These are phyloP conservation scores for Neopestalotiopsis sp. DNA, from an alignment of 2,329 filamentous ascomycete species.

Conservation along the genomic window DNA sequence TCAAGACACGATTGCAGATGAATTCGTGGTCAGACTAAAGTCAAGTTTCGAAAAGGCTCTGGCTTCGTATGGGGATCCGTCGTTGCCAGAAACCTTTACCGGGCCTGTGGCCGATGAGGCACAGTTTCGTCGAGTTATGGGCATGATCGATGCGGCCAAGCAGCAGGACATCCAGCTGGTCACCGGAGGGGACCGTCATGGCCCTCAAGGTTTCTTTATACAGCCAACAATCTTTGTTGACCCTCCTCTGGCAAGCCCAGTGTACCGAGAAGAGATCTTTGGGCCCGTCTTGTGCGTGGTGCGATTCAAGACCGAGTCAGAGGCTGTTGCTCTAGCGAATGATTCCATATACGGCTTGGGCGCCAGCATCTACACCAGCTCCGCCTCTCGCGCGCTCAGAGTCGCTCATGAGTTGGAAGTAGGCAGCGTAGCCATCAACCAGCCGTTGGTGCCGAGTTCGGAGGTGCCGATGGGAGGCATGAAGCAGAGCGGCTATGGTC, in stretches of 20 bases:
- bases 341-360: constrained; percentile 53
- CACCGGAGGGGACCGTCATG: constrained; percentile 27
- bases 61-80: constrained; percentile 25
- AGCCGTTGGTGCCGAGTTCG: constrained; percentile 43
- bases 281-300: constrained; percentile 43
- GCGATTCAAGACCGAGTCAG: constrained; percentile 71
- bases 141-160: background rate
- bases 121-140: constrained; percentile 51
- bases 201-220: constrained; percentile 11
- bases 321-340: constrained; percentile 67
- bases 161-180: background rate
- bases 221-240: constrained; percentile 24
- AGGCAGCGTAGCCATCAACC: constrained; percentile 75
- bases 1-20: constrained; percentile 29
- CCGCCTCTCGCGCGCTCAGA: constrained; percentile 67
- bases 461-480: constrained; percentile 54
- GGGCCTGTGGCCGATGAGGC: constrained; percentile 33
- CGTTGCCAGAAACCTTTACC: constrained; percentile 14
- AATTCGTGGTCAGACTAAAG: constrained; percentile 27
- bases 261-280: constrained; percentile 26
- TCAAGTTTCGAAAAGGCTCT: background rate
- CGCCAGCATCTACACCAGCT: constrained; percentile 62
- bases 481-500: constrained; percentile 55
- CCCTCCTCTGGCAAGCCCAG: constrained; percentile 14
- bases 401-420: constrained; percentile 63